Evolutionary conservation across 2,329 filamentous ascomycete genomes (phyloP).

Genomic region (Cladosporium colombiae): DNA sequence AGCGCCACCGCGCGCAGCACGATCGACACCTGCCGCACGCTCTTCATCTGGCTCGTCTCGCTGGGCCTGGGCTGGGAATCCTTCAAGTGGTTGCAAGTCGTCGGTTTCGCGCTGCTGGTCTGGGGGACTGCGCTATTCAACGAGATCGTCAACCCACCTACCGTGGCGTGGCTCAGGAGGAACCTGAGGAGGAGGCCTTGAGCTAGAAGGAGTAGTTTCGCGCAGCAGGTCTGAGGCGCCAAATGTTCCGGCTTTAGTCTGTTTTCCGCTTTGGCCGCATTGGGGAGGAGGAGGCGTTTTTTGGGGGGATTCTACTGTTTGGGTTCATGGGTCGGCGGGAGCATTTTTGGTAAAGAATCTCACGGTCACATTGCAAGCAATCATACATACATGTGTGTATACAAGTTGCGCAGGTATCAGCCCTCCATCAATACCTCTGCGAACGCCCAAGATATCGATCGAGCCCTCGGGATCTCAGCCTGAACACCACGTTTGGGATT

Average conservation of each 20-base stretch:
- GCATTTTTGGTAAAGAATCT: not conserved
- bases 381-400: not conserved
- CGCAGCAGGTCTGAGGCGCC: too few relatives aligned
- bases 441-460: too few relatives aligned
- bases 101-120: constrained; percentile 84
- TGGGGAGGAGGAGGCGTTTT: not conserved
- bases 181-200: constrained; percentile 17
- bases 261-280: not conserved
- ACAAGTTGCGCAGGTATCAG: not conserved
- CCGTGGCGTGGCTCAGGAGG: constrained; percentile 31
- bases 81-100: constrained; percentile 95
- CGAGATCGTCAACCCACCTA: constrained; percentile 80
- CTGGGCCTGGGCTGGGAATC: constrained; percentile 92
- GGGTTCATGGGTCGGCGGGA: not conserved
- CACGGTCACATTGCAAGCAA: too few relatives aligned
- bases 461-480: too few relatives aligned
- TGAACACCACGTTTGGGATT: too few relatives aligned
- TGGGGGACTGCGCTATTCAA: constrained; percentile 98
- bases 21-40: constrained; percentile 93
- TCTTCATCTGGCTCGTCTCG: constrained; percentile 98
- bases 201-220: not conserved
- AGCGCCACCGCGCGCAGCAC: constrained; percentile 92
- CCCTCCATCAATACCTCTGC: not conserved
- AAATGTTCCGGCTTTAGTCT: not conserved
- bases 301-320: not conserved